These are phyloP conservation scores for Ajuga reptans DNA, from an alignment of 305 asterid species.

Conservation along the genomic window DNA sequence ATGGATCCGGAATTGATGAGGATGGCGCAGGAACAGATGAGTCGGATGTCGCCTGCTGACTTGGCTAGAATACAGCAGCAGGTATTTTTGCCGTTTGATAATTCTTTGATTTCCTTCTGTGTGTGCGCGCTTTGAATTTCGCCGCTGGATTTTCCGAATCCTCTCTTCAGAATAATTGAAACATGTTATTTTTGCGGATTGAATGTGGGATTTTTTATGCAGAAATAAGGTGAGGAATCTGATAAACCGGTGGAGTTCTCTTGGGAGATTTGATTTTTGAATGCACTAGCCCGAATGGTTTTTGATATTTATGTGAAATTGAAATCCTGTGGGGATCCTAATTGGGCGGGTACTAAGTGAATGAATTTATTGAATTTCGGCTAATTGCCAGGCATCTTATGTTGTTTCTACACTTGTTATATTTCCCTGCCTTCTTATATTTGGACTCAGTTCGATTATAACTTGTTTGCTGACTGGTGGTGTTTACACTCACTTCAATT, in stretches of 20 bases:
- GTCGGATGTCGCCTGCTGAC: constrained; percentile 93
- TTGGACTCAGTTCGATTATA: not conserved
- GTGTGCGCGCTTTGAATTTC: not conserved
- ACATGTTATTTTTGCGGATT: not conserved
- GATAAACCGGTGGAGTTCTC: not conserved
- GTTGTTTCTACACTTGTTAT: not conserved
- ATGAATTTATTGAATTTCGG: not conserved
- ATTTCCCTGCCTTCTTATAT: not conserved
- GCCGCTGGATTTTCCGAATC: constrained; percentile 7
- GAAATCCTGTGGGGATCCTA: not conserved
- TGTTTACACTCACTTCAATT: constrained; percentile 16
- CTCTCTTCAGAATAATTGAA: not conserved
- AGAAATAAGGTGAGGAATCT: not conserved
- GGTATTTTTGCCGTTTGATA: constrained; percentile 27
- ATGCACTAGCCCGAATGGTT: not conserved
- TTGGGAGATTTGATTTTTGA: not conserved
- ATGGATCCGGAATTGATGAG: constrained; percentile 92
- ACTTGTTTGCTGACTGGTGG: not conserved
- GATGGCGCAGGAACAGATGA: constrained; percentile 98
- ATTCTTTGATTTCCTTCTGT: not conserved
- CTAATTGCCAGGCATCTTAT: not conserved
- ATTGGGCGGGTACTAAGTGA: not conserved
- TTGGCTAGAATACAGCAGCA: constrained; percentile 88
- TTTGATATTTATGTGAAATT: not conserved
- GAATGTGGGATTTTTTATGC: not conserved